These are phyloP conservation scores for Rosa persica DNA, from an alignment of 306 rosid species.

Conservation along the genomic window DNA sequence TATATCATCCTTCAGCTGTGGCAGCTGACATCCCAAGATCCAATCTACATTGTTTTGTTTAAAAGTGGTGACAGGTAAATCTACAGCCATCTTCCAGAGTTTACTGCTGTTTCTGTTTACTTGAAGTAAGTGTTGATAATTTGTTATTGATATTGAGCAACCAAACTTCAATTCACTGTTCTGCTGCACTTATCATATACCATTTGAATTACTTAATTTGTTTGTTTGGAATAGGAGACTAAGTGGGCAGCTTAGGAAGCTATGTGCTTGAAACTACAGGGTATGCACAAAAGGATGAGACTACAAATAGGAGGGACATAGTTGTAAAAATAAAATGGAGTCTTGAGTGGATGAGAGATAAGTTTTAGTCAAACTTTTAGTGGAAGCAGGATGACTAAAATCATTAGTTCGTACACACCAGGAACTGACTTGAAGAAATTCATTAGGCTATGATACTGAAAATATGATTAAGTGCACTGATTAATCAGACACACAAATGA, in stretches of 20 bases:
- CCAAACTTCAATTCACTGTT: background rate
- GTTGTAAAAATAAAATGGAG: background rate
- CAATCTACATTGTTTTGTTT: slow-evolving; percentile 54
- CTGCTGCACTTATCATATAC: background rate
- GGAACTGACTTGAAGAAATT: background rate
- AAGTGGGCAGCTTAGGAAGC: background rate
- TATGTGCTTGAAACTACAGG: background rate
- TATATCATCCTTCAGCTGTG: slow-evolving; percentile 63
- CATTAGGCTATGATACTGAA: background rate
- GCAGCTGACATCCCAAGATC: slow-evolving; percentile 65
- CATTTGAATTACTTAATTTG: background rate
- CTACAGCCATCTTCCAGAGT: background rate
- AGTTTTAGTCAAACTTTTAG: background rate
- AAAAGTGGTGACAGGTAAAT: slow-evolving; percentile 62
- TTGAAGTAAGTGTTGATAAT: background rate
- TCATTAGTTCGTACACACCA: background rate
- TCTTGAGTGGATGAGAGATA: background rate
- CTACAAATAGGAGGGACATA: background rate
- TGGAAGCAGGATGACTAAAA: background rate
- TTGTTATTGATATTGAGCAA: background rate
- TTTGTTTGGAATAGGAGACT: background rate
- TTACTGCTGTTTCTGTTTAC: background rate
- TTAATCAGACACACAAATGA: background rate
- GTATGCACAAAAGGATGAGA: background rate
- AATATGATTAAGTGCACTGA: background rate